A percentile compares a stretch with the other conserved stretches of the same genome.
Conservation (phyloP, 2,329 filamentous ascomycete genomes). For the Colletotrichum aenigma region DNA sequence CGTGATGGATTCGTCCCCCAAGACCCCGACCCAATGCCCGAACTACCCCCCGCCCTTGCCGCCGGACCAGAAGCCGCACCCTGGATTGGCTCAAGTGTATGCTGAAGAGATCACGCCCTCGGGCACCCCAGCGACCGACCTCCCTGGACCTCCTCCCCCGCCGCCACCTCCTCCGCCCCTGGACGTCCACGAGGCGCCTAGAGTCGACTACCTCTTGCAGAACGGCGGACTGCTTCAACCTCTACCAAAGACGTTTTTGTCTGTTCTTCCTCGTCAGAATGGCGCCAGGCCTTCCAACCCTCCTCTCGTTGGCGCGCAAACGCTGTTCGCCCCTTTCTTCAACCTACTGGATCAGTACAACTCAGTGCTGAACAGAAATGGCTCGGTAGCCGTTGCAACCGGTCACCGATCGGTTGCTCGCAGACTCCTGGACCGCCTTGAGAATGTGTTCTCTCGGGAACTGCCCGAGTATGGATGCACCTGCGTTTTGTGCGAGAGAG, state of each 20-base stretch:
- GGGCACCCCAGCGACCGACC: conserved; percentile 43
- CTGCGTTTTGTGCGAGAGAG: conserved; percentile 80
- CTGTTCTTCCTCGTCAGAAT: conserved; percentile 62
- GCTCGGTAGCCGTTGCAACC: conserved; percentile 92
- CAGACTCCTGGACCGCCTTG: conserved; percentile 84
- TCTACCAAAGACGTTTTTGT: conserved; percentile 76
- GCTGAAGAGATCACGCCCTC: conserved; percentile 43
- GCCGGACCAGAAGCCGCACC: conserved; percentile 38
- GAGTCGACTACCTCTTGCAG: conserved; percentile 90
- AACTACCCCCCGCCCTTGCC: conserved; percentile 52
- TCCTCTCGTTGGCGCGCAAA: conserved; percentile 70
- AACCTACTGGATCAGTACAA: conserved; percentile 86
- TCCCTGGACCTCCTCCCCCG: conserved; percentile 53
- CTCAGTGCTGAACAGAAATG: conserved; percentile 79
- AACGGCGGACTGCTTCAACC: conserved; percentile 80
- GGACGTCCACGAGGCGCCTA: conserved; percentile 72
- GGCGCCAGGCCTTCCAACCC: conserved; percentile 65
- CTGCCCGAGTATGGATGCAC: conserved; percentile 84
- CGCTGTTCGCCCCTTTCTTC: conserved; percentile 82
- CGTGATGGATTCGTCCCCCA: conserved; percentile 61
- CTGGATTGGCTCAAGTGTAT: conserved; percentile 37
- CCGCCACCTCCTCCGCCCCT: conserved; percentile 81
- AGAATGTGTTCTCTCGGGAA: conserved; percentile 93
- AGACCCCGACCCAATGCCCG: conserved; percentile 61
- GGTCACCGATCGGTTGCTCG: conserved; percentile 95